Evolutionary conservation across 345 rosid species (phyloP).

Genomic region (Camelina laxa): DNA sequence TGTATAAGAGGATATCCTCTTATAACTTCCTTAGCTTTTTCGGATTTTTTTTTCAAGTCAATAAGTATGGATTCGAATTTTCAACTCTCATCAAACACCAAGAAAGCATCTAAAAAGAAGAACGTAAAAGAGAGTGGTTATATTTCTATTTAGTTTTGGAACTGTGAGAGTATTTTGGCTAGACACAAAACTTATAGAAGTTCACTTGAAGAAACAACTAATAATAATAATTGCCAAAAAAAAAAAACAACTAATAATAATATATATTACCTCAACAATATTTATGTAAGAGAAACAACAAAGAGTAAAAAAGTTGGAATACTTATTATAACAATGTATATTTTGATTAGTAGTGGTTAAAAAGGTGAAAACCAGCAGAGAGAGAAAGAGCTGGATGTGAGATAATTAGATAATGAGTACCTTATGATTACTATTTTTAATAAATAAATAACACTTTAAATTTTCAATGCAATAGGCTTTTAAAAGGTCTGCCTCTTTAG

Average conservation of each 20-base stretch:
- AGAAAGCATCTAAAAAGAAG: background rate
- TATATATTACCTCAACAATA: background rate
- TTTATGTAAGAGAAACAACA: background rate
- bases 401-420: constrained; percentile 91
- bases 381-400: constrained; percentile 42
- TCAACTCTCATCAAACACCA: background rate
- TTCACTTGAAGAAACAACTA: background rate
- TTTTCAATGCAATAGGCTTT: constrained; percentile 36
- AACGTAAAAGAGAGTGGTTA: background rate
- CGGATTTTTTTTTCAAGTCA: background rate
- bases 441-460: constrained; percentile 17
- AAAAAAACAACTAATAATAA: background rate
- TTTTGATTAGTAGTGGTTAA: constrained; percentile 41
- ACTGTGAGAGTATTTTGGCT: background rate
- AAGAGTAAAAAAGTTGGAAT: background rate
- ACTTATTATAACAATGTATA: constrained; percentile 22
- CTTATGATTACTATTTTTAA: constrained; percentile 59
- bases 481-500: constrained; percentile 37
- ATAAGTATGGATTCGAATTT: background rate
- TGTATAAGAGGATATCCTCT: background rate
- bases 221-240: too few species aligned
- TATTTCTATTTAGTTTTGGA: background rate
- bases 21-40: too few species aligned
- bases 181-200: background rate
- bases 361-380: constrained; percentile 41